phyloP scores from a whole-genome alignment of 441 rosid species.

The Geranium incanum region DNA sequence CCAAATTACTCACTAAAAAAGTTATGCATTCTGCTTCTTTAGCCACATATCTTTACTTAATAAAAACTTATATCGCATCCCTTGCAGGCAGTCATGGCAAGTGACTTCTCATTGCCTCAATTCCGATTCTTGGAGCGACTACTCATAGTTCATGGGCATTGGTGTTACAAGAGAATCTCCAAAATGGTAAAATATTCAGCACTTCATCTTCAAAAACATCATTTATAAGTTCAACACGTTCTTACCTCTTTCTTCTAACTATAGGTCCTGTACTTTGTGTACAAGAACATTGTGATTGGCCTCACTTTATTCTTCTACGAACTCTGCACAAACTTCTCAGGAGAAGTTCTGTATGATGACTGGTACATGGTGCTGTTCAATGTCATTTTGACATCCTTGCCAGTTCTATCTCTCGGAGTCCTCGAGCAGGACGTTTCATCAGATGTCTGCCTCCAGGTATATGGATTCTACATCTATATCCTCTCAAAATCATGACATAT shows the following conservation, averaged over 20 bases:
- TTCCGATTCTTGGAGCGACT: conserved; percentile 75
- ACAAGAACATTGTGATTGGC: conserved; percentile 73
- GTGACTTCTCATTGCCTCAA: conserved; percentile 81
- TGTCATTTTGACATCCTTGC: conserved; percentile 60
- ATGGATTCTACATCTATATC: no score
- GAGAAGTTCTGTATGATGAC: conserved; percentile 53
- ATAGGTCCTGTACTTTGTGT: conserved; percentile 59
- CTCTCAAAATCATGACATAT: no score
- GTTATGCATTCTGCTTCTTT: no score
- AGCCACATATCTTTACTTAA: not conserved
- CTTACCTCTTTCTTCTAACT: not conserved
- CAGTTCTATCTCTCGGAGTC: conserved; percentile 64
- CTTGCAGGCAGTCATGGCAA: conserved; percentile 86
- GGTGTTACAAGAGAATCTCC: conserved; percentile 93
- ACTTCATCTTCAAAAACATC: not conserved
- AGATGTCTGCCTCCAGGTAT: conserved; percentile 59
- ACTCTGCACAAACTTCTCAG: conserved; percentile 52
- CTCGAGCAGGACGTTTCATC: conserved; percentile 70
- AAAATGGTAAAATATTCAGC: conserved; percentile 51
- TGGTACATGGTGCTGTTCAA: conserved; percentile 66
- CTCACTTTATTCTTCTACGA: conserved; percentile 75
- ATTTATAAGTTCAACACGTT: conserved; percentile 10
- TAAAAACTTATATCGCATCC: not conserved
- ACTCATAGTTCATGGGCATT: conserved; percentile 89
- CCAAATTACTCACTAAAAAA: not conserved